Percentiles rank a stretch among this genome's conserved stretches.
Evolutionary conservation across 495 filamentous ascomycete species (phyloP).

Genomic region (Podospora anserina): DNA sequence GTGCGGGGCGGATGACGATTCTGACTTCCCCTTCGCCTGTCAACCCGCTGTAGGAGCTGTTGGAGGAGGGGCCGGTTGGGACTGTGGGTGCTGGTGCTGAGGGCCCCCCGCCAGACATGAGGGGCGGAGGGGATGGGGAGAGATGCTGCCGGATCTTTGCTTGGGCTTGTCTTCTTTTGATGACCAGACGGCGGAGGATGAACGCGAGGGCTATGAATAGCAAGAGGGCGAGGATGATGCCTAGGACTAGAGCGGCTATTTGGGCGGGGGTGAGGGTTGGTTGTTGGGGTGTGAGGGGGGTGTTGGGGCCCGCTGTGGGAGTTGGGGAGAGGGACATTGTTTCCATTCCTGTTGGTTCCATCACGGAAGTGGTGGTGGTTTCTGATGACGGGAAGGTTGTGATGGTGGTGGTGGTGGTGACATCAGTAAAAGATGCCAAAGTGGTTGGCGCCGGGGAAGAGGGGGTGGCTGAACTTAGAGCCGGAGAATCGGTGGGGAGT

Average conservation of each 20-base stretch:
- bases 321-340: conserved; percentile 8
- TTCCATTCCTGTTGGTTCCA: neutral
- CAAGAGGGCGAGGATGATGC: conserved; percentile 23
- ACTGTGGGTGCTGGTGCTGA: conserved; percentile 8
- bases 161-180: conserved; percentile 16
- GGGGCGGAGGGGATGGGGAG: conserved; percentile 5
- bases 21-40: conserved; percentile 29
- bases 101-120: neutral
- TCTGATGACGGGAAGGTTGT: neutral
- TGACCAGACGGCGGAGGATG: conserved; percentile 28
- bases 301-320: neutral
- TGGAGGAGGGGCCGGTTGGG: conserved; percentile 7
- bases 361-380: conserved; percentile 5
- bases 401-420: conserved; percentile 10
- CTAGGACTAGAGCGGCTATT: conserved; percentile 26
- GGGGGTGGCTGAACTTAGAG: neutral
- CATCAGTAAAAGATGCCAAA: neutral
- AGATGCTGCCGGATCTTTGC: conserved; percentile 25
- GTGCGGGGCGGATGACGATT: conserved; percentile 30
- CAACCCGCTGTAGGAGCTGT: conserved; percentile 11
- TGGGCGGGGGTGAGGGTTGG: conserved; percentile 19
- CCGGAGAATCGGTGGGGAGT: neutral
- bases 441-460: neutral
- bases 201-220: conserved; percentile 27
- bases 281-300: conserved; percentile 1